These are phyloP conservation scores for Pseudogymnoascus sp. DNA, from an alignment of 2,329 filamentous ascomycete genomes.

Conservation along the genomic window DNA sequence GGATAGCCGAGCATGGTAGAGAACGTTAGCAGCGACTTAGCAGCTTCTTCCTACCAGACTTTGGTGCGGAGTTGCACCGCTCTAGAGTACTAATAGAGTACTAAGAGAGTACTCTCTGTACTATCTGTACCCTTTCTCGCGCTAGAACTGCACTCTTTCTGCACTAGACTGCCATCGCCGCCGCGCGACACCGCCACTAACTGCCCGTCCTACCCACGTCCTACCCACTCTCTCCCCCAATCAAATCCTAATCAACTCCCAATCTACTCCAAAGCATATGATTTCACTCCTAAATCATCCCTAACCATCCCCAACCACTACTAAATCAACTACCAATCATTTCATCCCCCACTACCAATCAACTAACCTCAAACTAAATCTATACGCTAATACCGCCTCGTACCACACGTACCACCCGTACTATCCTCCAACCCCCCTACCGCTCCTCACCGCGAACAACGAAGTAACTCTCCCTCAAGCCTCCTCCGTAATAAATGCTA, in stretches of 20 bases:
- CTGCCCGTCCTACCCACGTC: not conserved
- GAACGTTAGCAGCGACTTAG: not conserved
- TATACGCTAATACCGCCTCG: not conserved
- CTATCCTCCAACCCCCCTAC: not conserved
- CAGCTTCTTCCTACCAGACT: not conserved
- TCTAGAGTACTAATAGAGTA: not conserved
- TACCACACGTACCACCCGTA: not conserved
- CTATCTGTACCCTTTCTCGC: not conserved
- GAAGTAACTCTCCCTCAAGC: not conserved
- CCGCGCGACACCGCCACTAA: not conserved
- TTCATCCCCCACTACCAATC: not conserved
- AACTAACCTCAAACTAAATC: not conserved
- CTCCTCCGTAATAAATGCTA: not conserved
- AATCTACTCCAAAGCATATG: too few relatives aligned
- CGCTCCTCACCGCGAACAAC: not conserved
- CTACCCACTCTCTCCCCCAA: not conserved
- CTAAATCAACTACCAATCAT: not conserved
- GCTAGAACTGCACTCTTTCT: not conserved
- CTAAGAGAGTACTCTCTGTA: too few relatives aligned
- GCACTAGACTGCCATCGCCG: not conserved
- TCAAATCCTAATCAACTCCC: not conserved
- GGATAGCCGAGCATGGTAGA: not conserved
- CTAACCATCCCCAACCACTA: not conserved
- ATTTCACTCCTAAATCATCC: not conserved
- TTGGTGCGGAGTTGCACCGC: not conserved